These are phyloP conservation scores for Diaporthe citriasiana DNA, from an alignment of 2,329 filamentous ascomycete genomes.

Conservation along the genomic window DNA sequence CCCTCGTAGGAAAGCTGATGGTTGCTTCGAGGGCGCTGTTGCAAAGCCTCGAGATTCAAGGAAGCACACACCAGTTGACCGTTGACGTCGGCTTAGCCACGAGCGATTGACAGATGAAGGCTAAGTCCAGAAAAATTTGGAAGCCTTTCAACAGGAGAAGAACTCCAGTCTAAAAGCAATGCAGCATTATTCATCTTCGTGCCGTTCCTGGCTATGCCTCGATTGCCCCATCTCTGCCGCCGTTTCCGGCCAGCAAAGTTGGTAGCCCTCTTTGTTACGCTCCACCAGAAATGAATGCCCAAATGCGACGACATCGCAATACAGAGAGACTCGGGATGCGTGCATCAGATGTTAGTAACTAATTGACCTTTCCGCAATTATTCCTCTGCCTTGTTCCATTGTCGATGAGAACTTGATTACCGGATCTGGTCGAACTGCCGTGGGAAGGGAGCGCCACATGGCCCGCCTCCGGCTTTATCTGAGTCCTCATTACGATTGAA, in stretches of 20 bases:
- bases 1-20: not conserved
- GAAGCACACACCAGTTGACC: not conserved
- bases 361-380: not conserved
- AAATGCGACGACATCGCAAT: no score
- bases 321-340: not conserved
- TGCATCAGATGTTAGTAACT: not conserved
- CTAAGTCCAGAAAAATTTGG: not conserved
- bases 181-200: slow-evolving; percentile 20
- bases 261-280: slow-evolving; percentile 23
- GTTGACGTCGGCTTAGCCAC: not conserved
- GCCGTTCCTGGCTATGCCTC: slow-evolving; percentile 3
- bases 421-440: not conserved
- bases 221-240: not conserved
- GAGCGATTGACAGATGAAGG: not conserved
- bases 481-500: not conserved
- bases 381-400: not conserved
- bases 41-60: not conserved
- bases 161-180: not conserved
- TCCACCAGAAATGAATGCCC: no score
- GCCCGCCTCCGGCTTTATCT: not conserved
- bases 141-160: not conserved
- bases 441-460: slow-evolving; percentile 6
- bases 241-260: slow-evolving; percentile 33
- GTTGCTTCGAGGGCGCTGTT: not conserved
- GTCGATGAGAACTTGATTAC: not conserved